Base-by-base conservation (phyloP, 139 green algal genomes). In the Penium margaritaceum region DNA sequence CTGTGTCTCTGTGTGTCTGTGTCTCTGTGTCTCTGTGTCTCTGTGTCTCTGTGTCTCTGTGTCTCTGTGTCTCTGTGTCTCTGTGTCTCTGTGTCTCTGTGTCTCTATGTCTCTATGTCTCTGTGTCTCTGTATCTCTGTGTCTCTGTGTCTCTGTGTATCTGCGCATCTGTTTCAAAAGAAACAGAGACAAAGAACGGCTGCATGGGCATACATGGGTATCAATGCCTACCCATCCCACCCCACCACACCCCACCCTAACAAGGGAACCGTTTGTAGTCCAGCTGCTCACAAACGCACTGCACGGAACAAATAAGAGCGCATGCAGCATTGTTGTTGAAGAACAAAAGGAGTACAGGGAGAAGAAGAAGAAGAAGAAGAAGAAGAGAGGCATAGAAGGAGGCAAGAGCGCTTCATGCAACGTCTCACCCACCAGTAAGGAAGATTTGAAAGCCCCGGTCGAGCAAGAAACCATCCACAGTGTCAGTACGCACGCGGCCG, bases 381-480 rank as follows among this genome's bases (percentile, higher is more conserved):
- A n/a, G n/a, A n/a, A n/a, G n/a, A n/a, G n/a, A n/a, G n/a, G n/a
- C n/a, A n/a, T n/a, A n/a, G n/a, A n/a, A n/a, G n/a, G n/a, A n/a
- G n/a, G 19, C 55, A 64, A 64, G 55, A 64, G 6, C 12, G 6
- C 55, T 41, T 64, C 21, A 24, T 57, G 21, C 21, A 21, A 24
- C 21, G 19, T 57, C 19, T 57, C 21, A 7, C 34, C 6, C 30
- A 37, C 47, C 53, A 3, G 75, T 95, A 19, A 98, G 84, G 77
- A 98, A 98, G 78, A 99, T 98, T 70, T 98, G 93, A 71, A 99
- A 99, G 51, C 95, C 95, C 0, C 90, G 77, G 83, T 99, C 95
- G 19, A 99, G 83, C 15, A 94, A 69, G 76, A 95, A 99, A 3
- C 94, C 95, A 12, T 97, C 91, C 5, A 91, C 76, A n/a, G 79